Conservation (phyloP, 495 filamentous ascomycete genomes). For the Lindgomyces ingoldianus region DNA sequence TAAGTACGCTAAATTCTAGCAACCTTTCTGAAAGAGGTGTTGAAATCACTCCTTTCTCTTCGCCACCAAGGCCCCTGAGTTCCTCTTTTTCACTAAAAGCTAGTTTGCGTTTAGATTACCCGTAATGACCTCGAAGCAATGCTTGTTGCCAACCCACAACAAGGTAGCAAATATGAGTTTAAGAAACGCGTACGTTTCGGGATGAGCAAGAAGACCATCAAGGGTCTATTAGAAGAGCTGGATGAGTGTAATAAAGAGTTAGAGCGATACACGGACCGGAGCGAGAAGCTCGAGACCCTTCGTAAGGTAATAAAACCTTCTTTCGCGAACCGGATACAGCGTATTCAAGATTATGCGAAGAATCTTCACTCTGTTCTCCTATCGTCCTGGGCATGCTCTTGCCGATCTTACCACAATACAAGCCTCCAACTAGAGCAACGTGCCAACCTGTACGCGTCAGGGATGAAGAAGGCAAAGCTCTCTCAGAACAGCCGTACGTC, state of each 20-base stretch:
- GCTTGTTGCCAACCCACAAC: constrained; percentile 28
- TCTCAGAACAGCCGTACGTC: neutral
- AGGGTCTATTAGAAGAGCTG: constrained; percentile 31
- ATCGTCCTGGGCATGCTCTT: constrained; percentile 36
- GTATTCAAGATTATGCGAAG: constrained; percentile 30
- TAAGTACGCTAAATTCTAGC: neutral
- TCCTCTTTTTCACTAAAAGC: constrained; percentile 18
- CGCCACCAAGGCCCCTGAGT: neutral
- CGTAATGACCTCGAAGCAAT: constrained; percentile 38
- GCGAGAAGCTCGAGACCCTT: constrained; percentile 34
- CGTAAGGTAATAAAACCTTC: constrained; percentile 32
- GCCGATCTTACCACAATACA: constrained; percentile 29
- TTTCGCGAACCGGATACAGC: constrained; percentile 28
- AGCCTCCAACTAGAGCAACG: constrained; percentile 35
- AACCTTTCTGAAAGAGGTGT: no score
- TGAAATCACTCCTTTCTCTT: no score
- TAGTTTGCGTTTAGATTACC: constrained; percentile 23
- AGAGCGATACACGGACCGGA: constrained; percentile 35
- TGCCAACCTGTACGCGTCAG: constrained; percentile 13
- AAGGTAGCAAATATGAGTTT: constrained; percentile 34
- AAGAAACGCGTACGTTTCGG: constrained; percentile 34
- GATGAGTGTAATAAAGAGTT: constrained; percentile 38
- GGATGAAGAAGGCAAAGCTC: constrained; percentile 7
- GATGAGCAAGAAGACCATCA: constrained; percentile 37
- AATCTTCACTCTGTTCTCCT: constrained; percentile 27